A percentile compares a stretch with the other conserved stretches of the same genome.
phyloP scores from a whole-genome alignment of 176 grass and related monocot genomes.

The Triticum monococcum region DNA sequence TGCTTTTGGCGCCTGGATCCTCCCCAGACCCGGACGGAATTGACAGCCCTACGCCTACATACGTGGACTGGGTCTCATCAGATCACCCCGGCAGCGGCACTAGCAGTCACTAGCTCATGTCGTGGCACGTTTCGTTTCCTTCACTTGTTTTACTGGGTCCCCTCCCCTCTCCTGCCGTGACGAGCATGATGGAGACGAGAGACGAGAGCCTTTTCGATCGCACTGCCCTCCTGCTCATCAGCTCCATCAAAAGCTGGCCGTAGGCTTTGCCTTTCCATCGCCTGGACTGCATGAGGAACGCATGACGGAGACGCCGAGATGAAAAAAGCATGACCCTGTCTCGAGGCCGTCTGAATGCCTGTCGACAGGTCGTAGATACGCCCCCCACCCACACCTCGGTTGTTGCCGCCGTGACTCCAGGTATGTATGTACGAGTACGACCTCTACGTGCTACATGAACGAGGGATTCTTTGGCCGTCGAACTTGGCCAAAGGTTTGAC shows the following conservation, averaged over 20 bases:
- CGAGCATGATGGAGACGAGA: slow-evolving; percentile 25
- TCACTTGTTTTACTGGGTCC: slow-evolving; percentile 1
- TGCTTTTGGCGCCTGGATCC: not conserved
- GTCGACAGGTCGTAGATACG: slow-evolving; percentile 11
- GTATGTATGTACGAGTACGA: not conserved
- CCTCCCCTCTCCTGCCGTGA: not conserved
- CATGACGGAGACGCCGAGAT: not conserved
- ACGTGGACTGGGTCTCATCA: slow-evolving; percentile 20
- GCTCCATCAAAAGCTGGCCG: not conserved
- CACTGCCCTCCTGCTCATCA: not conserved
- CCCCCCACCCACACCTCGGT: not conserved
- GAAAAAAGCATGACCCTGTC: too few relatives aligned
- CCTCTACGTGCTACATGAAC: not conserved
- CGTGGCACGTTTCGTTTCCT: not conserved
- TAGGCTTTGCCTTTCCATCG: not conserved
- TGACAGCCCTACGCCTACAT: slow-evolving; percentile 28
- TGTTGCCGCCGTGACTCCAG: not conserved
- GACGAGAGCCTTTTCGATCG: slow-evolving; percentile 8
- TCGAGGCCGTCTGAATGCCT: not conserved
- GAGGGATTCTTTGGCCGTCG: not conserved
- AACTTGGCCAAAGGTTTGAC: not conserved
- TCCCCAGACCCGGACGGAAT: not conserved
- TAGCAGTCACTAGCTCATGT: slow-evolving; percentile 35
- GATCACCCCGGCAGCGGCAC: not conserved
- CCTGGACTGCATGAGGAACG: slow-evolving; percentile 19